These are phyloP conservation scores for Teratosphaeria gauchensis DNA, from an alignment of 2,329 filamentous ascomycete species.

Conservation along the genomic window DNA sequence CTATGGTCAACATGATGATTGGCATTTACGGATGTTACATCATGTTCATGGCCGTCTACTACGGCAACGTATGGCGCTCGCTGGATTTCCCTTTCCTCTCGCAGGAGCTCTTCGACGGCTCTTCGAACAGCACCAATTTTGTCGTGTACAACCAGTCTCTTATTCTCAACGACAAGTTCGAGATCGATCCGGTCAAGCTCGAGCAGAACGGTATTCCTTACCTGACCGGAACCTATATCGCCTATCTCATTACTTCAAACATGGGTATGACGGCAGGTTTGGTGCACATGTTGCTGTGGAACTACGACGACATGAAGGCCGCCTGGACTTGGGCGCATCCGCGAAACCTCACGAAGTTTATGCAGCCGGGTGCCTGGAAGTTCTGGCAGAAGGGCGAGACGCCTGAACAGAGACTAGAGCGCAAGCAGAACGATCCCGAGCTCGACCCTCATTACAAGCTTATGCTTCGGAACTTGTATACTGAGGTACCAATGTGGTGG, in stretches of 20 bases:
- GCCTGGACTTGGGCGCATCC: conserved; percentile 24
- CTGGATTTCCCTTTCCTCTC: conserved; percentile 36
- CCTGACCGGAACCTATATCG: conserved; percentile 29
- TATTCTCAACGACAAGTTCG: conserved; percentile 31
- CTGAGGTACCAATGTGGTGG: conserved; percentile 25
- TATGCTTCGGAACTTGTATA: conserved; percentile 22
- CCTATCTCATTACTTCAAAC: conserved; percentile 36
- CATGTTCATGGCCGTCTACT: conserved; percentile 27
- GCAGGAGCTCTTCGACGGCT: conserved; percentile 31
- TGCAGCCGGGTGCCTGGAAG: conserved; percentile 11
- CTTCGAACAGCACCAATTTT: conserved; percentile 29
- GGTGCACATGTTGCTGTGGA: conserved; percentile 30
- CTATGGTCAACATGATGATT: conserved; percentile 30
- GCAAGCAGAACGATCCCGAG: conserved; percentile 15
- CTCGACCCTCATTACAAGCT: conserved; percentile 26
- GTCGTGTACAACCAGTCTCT: conserved; percentile 35
- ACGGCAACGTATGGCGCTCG: conserved; percentile 34
- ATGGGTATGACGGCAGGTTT: conserved; percentile 40
- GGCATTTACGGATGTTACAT: conserved; percentile 12
- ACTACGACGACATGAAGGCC: conserved; percentile 28
- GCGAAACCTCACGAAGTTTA: conserved; percentile 14
- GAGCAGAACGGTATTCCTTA: conserved; percentile 32
- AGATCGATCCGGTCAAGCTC: conserved; percentile 30
- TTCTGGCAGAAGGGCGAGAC: conserved; percentile 20
- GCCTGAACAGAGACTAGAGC: conserved; percentile 11